Evolutionary conservation across 306 rosid species (phyloP).

Genomic region (Hippophae rhamnoides): DNA sequence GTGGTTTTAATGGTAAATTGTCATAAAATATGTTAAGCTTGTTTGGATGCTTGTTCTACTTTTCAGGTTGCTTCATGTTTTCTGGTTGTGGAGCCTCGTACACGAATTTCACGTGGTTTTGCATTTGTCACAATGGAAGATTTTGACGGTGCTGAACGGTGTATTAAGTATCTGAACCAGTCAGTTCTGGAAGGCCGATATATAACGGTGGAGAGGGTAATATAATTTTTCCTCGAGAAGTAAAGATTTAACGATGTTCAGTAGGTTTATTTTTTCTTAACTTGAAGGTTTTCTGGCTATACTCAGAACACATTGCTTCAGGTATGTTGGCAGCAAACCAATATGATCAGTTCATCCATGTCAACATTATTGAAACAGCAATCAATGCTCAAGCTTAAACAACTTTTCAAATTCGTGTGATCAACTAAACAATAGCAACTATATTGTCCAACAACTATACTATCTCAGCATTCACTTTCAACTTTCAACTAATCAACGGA

Average conservation of each 20-base stretch:
- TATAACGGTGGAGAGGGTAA: constrained; percentile 93
- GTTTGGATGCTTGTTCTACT: constrained; percentile 2
- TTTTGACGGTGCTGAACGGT: constrained; percentile 74
- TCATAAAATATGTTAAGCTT: not conserved
- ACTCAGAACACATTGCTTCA: constrained; percentile 92
- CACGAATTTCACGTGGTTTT: constrained; percentile 90
- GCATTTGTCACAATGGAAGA: constrained; percentile 82
- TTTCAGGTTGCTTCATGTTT: constrained; percentile 89
- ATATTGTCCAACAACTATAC: constrained; percentile 92
- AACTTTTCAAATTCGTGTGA: constrained; percentile 85
- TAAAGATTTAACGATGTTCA: constrained; percentile 16
- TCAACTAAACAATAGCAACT: constrained; percentile 96
- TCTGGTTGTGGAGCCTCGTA: constrained; percentile 91
- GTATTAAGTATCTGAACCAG: constrained; percentile 87
- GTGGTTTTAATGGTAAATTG: not conserved
- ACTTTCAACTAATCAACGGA: constrained; percentile 94
- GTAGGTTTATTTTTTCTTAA: constrained; percentile 46
- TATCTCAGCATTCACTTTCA: constrained; percentile 95
- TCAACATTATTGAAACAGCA: constrained; percentile 96
- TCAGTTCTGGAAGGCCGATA: constrained; percentile 91
- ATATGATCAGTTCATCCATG: constrained; percentile 93
- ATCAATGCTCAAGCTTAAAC: constrained; percentile 91
- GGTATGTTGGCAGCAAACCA: constrained; percentile 98
- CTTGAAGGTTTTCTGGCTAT: constrained; percentile 87
- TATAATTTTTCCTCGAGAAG: constrained; percentile 20